These are phyloP conservation scores for Chrysanthemum seticuspe DNA, from an alignment of 129 eudicot species.

Conservation along the genomic window DNA sequence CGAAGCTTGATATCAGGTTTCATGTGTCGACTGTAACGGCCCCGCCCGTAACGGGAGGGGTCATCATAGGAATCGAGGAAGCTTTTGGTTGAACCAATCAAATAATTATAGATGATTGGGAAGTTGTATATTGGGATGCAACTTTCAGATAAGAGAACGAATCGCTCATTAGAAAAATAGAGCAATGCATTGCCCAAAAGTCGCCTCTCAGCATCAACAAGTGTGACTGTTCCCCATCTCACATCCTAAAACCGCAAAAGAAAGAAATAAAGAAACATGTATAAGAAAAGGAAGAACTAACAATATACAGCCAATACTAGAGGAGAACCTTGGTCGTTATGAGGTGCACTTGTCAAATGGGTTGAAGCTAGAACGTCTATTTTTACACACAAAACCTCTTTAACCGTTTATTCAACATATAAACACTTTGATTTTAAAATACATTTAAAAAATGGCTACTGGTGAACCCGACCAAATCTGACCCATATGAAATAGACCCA, in stretches of 20 bases:
- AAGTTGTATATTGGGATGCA: conserved; percentile 85
- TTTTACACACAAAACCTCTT: not conserved
- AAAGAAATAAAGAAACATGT: not conserved
- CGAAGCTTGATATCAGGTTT: conserved; percentile 53
- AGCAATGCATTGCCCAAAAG: conserved; percentile 87
- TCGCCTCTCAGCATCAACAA: conserved; percentile 83
- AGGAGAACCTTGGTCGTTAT: not conserved
- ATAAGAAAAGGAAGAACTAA: not conserved
- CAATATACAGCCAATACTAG: not conserved
- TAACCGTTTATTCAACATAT: not conserved
- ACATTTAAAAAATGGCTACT: not conserved
- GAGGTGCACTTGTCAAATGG: not conserved
- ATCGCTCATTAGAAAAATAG: conserved; percentile 93
- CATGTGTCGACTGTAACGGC: conserved; percentile 82
- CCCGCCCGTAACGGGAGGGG: conserved; percentile 85
- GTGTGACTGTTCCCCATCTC: conserved; percentile 73
- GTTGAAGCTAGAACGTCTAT: not conserved
- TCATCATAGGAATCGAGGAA: conserved; percentile 79
- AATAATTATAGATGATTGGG: conserved; percentile 74
- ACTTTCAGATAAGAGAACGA: conserved; percentile 85
- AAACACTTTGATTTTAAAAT: not conserved
- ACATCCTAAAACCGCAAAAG: conserved; percentile 47
- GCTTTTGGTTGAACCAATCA: conserved; percentile 56
- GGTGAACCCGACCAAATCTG: not conserved
- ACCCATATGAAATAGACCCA: not conserved